phyloP scores from a whole-genome alignment of 1,284 basidiomycete species.

The Ganoderma multipileum region DNA sequence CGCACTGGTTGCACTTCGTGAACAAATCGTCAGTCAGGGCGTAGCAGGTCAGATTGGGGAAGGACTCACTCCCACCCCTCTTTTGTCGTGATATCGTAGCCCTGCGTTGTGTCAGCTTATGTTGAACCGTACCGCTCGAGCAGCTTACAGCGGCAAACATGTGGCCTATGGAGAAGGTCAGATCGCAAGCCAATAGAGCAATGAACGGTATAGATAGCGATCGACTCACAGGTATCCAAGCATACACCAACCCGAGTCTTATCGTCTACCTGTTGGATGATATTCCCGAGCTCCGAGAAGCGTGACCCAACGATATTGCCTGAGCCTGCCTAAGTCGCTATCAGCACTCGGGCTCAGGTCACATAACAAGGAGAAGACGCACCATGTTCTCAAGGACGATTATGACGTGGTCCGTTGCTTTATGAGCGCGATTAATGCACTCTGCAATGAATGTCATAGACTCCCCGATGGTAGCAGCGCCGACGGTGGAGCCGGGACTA shows the following conservation, averaged over 20 bases:
- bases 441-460: constrained; percentile 74
- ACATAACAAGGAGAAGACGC: neutral
- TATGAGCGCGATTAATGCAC: constrained; percentile 80
- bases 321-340: constrained; percentile 66
- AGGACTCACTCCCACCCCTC: constrained; percentile 68
- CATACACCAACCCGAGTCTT: constrained; percentile 84
- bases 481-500: constrained; percentile 85
- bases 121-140: neutral
- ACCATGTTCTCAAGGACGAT: constrained; percentile 90
- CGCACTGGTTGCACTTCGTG: constrained; percentile 19
- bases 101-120: constrained; percentile 45
- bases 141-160: constrained; percentile 75
- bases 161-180: constrained; percentile 59
- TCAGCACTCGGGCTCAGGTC: neutral
- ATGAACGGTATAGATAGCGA: neutral
- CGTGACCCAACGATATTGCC: constrained; percentile 82
- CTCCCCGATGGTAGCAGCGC: constrained; percentile 65
- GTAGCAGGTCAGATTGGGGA: neutral
- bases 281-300: constrained; percentile 72
- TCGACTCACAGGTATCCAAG: constrained; percentile 79
- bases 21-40: neutral
- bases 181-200: neutral
- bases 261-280: constrained; percentile 78
- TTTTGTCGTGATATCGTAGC: constrained; percentile 81
- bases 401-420: constrained; percentile 67